Evolutionary conservation across 495 filamentous ascomycete species (phyloP).

Genomic region (Aspergillus baeticus): DNA sequence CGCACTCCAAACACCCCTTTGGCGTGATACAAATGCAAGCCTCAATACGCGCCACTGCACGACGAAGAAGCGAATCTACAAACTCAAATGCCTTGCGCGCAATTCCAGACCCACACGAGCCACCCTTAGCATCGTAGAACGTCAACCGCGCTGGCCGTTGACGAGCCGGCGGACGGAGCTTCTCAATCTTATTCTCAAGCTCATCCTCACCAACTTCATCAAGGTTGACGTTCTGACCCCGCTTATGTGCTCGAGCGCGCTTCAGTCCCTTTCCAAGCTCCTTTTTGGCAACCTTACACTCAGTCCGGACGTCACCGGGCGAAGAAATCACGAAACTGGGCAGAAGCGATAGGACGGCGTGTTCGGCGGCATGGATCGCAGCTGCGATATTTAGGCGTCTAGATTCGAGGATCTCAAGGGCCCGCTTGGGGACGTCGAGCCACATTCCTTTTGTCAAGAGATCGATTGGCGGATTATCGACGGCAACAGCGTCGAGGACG

Average conservation of each 20-base stretch:
- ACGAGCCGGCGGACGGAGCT: slow-evolving; percentile 48
- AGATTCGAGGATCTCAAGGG: slow-evolving; percentile 73
- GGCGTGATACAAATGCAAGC: slow-evolving; percentile 60
- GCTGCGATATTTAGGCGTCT: slow-evolving; percentile 77
- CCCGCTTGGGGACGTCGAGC: slow-evolving; percentile 82
- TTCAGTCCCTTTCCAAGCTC: slow-evolving; percentile 44
- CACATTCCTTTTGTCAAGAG: slow-evolving; percentile 89
- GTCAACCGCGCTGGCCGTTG: slow-evolving; percentile 87
- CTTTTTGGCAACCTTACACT: slow-evolving; percentile 88
- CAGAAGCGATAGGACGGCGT: slow-evolving; percentile 81
- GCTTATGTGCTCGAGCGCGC: slow-evolving; percentile 18
- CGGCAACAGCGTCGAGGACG: slow-evolving; percentile 87
- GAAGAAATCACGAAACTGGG: slow-evolving; percentile 86
- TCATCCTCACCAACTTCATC: slow-evolving; percentile 21
- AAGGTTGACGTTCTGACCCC: slow-evolving; percentile 9
- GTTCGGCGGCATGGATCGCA: slow-evolving; percentile 92
- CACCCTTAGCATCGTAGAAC: slow-evolving; percentile 94
- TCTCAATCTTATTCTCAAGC: not conserved
- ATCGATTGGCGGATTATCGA: slow-evolving; percentile 90
- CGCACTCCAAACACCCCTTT: slow-evolving; percentile 85
- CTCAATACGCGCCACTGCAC: slow-evolving; percentile 77
- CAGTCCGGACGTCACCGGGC: slow-evolving; percentile 86
- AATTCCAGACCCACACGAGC: slow-evolving; percentile 78
- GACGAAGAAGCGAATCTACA: slow-evolving; percentile 70
- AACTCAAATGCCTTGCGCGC: slow-evolving; percentile 92